phyloP scores from a whole-genome alignment of 78 protist species.

The Polysphondylium violaceum region DNA sequence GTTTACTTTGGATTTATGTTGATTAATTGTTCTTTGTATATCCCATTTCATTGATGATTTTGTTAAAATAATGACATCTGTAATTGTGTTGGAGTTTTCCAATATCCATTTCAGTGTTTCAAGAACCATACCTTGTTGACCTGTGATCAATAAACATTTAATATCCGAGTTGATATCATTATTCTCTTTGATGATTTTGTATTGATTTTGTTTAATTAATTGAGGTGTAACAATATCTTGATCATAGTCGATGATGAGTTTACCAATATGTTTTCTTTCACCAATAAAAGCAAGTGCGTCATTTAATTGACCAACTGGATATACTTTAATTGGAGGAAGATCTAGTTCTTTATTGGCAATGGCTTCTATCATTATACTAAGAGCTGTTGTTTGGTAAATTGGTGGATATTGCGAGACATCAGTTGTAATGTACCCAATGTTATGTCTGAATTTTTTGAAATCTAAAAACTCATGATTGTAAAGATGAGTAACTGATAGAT shows the following conservation, averaged over 20 bases:
- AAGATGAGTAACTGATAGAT: conserved; percentile 54
- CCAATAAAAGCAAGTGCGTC: conserved; percentile 18
- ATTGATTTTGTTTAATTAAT: background rate
- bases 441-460: background rate
- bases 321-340: background rate
- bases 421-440: background rate
- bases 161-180: background rate
- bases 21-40: background rate
- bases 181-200: background rate
- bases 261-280: conserved; percentile 32
- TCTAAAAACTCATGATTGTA: conserved; percentile 3
- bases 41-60: conserved; percentile 36
- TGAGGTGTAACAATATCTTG: background rate
- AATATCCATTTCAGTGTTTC: conserved; percentile 7
- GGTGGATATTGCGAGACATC: background rate
- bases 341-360: background rate
- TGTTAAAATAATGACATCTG: background rate
- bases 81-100: background rate
- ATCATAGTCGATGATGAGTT: conserved; percentile 23
- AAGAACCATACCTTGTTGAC: conserved; percentile 1
- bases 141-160: background rate
- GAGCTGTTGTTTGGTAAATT: background rate
- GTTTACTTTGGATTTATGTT: background rate
- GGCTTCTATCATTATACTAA: background rate
- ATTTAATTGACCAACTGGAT: background rate